These are phyloP conservation scores for Withania somnifera DNA, from an alignment of 305 asterid genomes.

Conservation along the genomic window DNA sequence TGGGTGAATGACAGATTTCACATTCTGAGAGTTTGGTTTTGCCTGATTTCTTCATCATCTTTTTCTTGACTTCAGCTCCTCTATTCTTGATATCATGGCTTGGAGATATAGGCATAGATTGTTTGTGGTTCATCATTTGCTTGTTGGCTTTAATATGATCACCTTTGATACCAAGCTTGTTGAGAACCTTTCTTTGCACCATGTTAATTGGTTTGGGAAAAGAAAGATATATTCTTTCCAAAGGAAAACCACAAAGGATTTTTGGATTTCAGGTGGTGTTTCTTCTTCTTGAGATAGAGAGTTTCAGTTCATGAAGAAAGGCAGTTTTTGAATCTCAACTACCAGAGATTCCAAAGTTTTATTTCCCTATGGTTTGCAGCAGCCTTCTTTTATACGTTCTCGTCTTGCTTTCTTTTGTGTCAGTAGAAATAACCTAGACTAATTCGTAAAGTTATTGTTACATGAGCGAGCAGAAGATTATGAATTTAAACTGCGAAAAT, in stretches of 20 bases:
- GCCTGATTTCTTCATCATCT: slow-evolving; percentile 74
- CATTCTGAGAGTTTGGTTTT: slow-evolving; percentile 24
- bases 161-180: slow-evolving; percentile 33
- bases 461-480: no score
- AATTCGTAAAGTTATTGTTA: no score
- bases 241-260: slow-evolving; percentile 13
- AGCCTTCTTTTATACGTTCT: slow-evolving; percentile 1
- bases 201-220: slow-evolving; percentile 12
- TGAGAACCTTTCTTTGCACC: slow-evolving; percentile 62
- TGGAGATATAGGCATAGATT: slow-evolving; percentile 18
- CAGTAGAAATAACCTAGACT: no score
- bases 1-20: slow-evolving; percentile 10
- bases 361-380: neutral
- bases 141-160: slow-evolving; percentile 22
- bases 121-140: slow-evolving; percentile 13
- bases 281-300: slow-evolving; percentile 10
- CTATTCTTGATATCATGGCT: slow-evolving; percentile 35
- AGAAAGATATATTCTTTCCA: slow-evolving; percentile 5
- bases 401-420: slow-evolving; percentile 6
- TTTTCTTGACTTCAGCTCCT: slow-evolving; percentile 49
- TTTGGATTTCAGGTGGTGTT: neutral
- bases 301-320: slow-evolving; percentile 11
- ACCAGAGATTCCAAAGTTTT: slow-evolving; percentile 27
- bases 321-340: slow-evolving; percentile 16
- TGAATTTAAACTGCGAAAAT: no score